Base-by-base conservation (phyloP, 1,284 basidiomycete genomes). In the Cystobasidium sp. region DNA sequence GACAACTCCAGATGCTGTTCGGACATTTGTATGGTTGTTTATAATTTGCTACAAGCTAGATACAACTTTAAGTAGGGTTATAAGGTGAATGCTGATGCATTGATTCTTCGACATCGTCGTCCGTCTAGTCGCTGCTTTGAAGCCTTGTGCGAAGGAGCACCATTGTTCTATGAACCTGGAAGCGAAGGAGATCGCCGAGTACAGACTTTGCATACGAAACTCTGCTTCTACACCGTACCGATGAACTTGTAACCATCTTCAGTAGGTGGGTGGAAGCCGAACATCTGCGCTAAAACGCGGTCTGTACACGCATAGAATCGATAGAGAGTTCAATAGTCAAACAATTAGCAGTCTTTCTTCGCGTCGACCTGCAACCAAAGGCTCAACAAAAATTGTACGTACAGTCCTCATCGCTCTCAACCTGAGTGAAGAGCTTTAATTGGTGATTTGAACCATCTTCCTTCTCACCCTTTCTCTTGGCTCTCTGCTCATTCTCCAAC, bases 401-500 rank as follows among this genome's bases (percentile, higher is more conserved):
- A 79, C 78, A 84, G 59, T 82, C 82, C 59, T 82, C 76, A 75
- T 84, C 83, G 56, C 80, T 78, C 5, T 78, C 76, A 18, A 82
- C 69, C 68, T 80, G 78, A 24, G 78, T 79, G 76, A 84, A 84
- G 75, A 81, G 74, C 39, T 79, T 76, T 31, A 82, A 75, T 78
- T 88, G 81, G 92, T 95, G 97, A 1, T 86, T 84, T 18, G 86
- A 89, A 1, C 88, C 90, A 18, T 86, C 88, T 0, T 90, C 89
- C 10, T 81, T 81, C 83, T 98, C 96, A 78, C 95, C 92, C 81
- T 89, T 90, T 78, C 96, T 86, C 82, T 88, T 87, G 83, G 95
- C 92, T 74, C 96, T 86, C 84, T 97, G 94, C 61, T 95, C 92
- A 79, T 97, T 97, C 91, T 93, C 96, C 76, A 99, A 95, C 82